These are phyloP conservation scores for Phyllosticta citrichinensis DNA, from an alignment of 2,329 filamentous ascomycete species.

Conservation along the genomic window DNA sequence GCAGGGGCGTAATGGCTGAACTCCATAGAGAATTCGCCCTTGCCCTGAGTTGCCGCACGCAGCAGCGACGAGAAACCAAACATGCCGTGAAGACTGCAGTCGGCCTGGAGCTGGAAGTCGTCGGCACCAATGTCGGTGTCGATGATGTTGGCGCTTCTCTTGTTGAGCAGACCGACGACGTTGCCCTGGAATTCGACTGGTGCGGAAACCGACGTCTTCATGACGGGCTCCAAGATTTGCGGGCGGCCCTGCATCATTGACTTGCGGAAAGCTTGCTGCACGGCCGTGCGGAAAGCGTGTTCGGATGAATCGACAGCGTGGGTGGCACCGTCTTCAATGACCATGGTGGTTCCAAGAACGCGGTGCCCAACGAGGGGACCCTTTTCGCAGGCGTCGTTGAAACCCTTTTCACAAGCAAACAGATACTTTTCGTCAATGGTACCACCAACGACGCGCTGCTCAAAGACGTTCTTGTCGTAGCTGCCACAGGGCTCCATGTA, in stretches of 20 bases:
- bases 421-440: slow-evolving; percentile 93
- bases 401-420: slow-evolving; percentile 90
- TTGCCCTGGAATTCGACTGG: slow-evolving; percentile 97
- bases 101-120: slow-evolving; percentile 85
- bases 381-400: slow-evolving; percentile 70
- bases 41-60: slow-evolving; percentile 88
- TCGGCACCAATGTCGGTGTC: slow-evolving; percentile 91
- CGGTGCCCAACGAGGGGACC: slow-evolving; percentile 88
- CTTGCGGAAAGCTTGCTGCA: slow-evolving; percentile 93
- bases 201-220: slow-evolving; percentile 96
- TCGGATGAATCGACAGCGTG: slow-evolving; percentile 98
- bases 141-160: slow-evolving; percentile 87
- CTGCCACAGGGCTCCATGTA: slow-evolving; percentile 78
- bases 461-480: slow-evolving; percentile 69
- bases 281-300: slow-evolving; percentile 89
- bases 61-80: slow-evolving; percentile 92
- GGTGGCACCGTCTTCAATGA: slow-evolving; percentile 90
- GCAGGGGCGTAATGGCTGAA: slow-evolving; percentile 92
- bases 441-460: slow-evolving; percentile 79
- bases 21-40: slow-evolving; percentile 98
- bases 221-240: slow-evolving; percentile 83
- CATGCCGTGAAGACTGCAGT: slow-evolving; percentile 93
- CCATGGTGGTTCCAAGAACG: slow-evolving; percentile 82
- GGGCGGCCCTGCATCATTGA: slow-evolving; percentile 74
- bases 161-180: slow-evolving; percentile 90